These are phyloP conservation scores for Sugiyamaella novakii DNA, from an alignment of 1,139 yeast genomes.

Conservation along the genomic window DNA sequence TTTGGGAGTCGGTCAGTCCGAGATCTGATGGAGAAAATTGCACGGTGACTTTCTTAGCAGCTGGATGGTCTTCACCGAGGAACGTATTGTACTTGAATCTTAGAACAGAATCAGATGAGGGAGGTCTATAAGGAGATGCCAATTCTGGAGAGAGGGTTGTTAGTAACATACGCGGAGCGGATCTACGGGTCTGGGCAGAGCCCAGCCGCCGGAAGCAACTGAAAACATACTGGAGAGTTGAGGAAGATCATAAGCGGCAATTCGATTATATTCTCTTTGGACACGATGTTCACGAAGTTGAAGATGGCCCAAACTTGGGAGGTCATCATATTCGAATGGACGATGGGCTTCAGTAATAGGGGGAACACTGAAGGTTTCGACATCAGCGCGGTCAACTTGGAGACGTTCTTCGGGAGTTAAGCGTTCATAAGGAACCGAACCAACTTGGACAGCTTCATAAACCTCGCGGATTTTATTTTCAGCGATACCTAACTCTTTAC, in stretches of 20 bases:
- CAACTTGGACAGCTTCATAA: constrained; percentile 37
- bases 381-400: constrained; percentile 27
- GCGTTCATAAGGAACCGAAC: constrained; percentile 26
- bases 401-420: constrained; percentile 29
- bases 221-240: constrained; percentile 64
- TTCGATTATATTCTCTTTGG: constrained; percentile 66
- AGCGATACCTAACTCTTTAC: constrained; percentile 39
- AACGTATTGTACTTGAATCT: constrained; percentile 71
- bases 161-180: too few species aligned
- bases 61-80: constrained; percentile 72
- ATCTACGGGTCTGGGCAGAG: too few species aligned
- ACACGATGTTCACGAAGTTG: constrained; percentile 61
- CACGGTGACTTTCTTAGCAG: constrained; percentile 69
- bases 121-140: constrained; percentile 46
- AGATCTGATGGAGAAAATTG: constrained; percentile 58
- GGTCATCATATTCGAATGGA: constrained; percentile 55
- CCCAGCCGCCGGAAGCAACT: constrained; percentile 6
- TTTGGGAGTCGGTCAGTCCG: constrained; percentile 51
- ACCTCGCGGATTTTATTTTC: constrained; percentile 35
- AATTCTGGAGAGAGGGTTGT: constrained; percentile 20
- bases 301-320: constrained; percentile 62
- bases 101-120: constrained; percentile 51
- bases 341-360: constrained; percentile 41
- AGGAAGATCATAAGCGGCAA: constrained; percentile 93
- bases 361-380: constrained; percentile 30